Conservation (phyloP, 768 basidiomycete genomes). For the Russula sp. region DNA sequence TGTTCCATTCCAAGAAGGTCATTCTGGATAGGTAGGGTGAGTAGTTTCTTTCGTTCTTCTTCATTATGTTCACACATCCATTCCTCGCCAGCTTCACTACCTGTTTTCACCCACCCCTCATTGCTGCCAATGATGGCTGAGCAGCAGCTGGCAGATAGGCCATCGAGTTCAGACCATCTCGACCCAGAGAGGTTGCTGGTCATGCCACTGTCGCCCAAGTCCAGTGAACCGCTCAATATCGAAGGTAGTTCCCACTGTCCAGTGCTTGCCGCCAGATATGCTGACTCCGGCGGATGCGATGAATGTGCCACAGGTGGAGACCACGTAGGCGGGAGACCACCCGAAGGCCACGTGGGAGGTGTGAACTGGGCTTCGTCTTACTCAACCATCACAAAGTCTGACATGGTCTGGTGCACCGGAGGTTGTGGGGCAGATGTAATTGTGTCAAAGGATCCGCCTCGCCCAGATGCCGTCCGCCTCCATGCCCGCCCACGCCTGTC, state of each 20-base stretch:
- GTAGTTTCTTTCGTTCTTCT: no score
- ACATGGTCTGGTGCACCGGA: slow-evolving; percentile 26
- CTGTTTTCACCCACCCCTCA: no score
- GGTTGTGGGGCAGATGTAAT: slow-evolving; percentile 25
- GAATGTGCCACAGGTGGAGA: slow-evolving; percentile 22
- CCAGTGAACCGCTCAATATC: slow-evolving; percentile 47
- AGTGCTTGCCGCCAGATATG: slow-evolving; percentile 31
- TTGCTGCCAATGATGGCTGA: slow-evolving; percentile 25
- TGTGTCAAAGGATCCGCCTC: slow-evolving; percentile 16
- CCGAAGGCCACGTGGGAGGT: slow-evolving; percentile 43
- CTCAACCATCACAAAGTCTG: slow-evolving; percentile 32
- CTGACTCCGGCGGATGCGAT: slow-evolving; percentile 24
- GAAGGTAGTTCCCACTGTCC: slow-evolving; percentile 59
- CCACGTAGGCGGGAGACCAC: slow-evolving; percentile 28
- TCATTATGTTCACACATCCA: no score
- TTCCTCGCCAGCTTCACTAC: no score
- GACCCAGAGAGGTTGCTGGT: slow-evolving; percentile 48
- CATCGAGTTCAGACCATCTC: slow-evolving; percentile 51
- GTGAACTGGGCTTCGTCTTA: slow-evolving; percentile 27
- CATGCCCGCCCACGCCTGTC: no score
- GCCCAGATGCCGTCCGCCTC: slow-evolving; percentile 9
- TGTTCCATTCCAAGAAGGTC: no score
- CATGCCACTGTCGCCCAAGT: slow-evolving; percentile 35
- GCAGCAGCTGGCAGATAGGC: slow-evolving; percentile 26
- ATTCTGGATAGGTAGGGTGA: no score